A percentile compares a stretch with the other conserved stretches of the same genome.
Conservation (phyloP, 164 flowering plant species). For the Santalum album region DNA sequence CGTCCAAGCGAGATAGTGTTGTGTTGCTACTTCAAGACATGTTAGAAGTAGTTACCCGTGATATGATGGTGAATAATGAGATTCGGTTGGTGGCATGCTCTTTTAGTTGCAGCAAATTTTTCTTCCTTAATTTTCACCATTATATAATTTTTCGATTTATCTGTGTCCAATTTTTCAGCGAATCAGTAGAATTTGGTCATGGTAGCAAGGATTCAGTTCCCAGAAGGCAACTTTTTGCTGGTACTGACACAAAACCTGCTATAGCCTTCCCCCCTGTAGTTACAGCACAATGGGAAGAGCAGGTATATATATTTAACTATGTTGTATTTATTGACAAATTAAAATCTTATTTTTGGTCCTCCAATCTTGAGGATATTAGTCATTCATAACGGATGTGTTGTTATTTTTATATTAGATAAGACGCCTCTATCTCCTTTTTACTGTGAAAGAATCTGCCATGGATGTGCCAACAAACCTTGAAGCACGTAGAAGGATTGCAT, state of each 20-base stretch:
- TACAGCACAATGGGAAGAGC: slow-evolving; percentile 96
- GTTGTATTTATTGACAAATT: neutral
- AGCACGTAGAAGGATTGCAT: slow-evolving; percentile 87
- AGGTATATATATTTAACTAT: slow-evolving; percentile 31
- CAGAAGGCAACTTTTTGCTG: slow-evolving; percentile 82
- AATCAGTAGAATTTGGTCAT: slow-evolving; percentile 78
- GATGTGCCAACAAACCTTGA: slow-evolving; percentile 88
- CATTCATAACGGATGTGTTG: neutral
- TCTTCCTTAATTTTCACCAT: no score
- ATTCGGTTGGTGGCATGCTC: slow-evolving; percentile 56
- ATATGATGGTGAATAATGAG: slow-evolving; percentile 93
- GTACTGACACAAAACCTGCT: slow-evolving; percentile 62
- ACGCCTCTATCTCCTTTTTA: slow-evolving; percentile 62
- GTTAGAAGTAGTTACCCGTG: slow-evolving; percentile 94
- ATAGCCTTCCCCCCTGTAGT: slow-evolving; percentile 68
- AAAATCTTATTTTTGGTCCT: neutral
- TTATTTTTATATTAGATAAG: slow-evolving; percentile 34
- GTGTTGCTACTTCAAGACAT: slow-evolving; percentile 89
- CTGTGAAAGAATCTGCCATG: slow-evolving; percentile 85
- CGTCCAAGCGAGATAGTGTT: slow-evolving; percentile 48
- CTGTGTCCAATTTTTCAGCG: slow-evolving; percentile 42
- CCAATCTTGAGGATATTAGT: neutral
- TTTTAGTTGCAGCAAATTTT: neutral
- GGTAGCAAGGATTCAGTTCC: slow-evolving; percentile 67
- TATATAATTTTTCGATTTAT: no score